Percentiles rank a stretch among this genome's conserved stretches.
phyloP scores from a whole-genome alignment of 108 stramenopile genomes.

The Epipyxis sp. region DNA sequence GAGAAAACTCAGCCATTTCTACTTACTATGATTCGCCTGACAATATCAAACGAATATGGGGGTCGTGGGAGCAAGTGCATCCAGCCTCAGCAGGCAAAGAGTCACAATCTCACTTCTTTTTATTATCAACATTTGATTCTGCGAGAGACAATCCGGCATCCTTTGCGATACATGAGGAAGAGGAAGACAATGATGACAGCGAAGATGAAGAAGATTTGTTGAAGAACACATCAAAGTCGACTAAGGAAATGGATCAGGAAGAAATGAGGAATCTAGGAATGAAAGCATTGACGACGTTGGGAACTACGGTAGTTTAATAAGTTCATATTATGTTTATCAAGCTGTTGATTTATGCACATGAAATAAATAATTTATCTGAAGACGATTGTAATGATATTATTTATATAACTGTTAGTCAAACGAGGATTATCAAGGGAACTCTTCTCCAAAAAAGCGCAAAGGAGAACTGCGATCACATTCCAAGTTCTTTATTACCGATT shows the following conservation, averaged over 20 bases:
- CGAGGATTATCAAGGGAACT: too few species aligned
- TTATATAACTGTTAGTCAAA: too few species aligned
- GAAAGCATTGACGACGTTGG: too few species aligned
- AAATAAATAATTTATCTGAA: too few species aligned
- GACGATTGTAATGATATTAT: too few species aligned
- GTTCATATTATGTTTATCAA: too few species aligned
- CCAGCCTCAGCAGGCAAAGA: constrained; percentile 14
- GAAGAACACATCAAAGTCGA: too few species aligned
- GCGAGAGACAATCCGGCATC: constrained; percentile 13
- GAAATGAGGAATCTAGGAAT: too few species aligned
- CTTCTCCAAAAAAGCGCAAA: constrained; percentile 2
- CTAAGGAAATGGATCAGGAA: too few species aligned
- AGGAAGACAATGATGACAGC: constrained; percentile 11
- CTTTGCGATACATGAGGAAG: constrained; percentile 2
- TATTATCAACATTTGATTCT: background rate
- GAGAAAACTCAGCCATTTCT: background rate
- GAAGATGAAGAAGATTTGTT: too few species aligned
- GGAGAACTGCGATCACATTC: background rate
- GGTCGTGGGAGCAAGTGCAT: constrained; percentile 17
- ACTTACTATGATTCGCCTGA: background rate
- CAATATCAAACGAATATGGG: constrained; percentile 23
- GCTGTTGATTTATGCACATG: too few species aligned
- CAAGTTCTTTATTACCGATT: background rate
- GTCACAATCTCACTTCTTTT: constrained; percentile 20
- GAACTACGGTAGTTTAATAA: too few species aligned